phyloP scores from a whole-genome alignment of 192 early-diverging fungal species.

The Physocladia obscura region DNA sequence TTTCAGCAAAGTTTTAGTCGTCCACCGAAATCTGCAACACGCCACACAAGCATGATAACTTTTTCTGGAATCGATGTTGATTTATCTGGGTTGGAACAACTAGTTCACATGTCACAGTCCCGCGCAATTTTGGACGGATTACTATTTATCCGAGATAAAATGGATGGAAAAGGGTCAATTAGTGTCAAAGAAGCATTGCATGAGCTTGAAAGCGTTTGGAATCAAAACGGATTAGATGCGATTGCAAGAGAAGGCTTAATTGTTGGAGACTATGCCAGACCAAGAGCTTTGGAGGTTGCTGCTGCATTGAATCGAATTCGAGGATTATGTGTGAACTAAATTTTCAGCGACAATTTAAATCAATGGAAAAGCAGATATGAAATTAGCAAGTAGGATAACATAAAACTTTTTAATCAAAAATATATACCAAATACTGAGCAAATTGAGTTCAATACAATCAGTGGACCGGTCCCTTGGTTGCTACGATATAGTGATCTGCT shows the following conservation, averaged over 20 bases:
- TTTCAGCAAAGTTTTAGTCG: too few relatives aligned
- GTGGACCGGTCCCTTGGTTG: too few relatives aligned
- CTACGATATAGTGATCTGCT: too few relatives aligned
- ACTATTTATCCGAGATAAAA: conserved; percentile 22
- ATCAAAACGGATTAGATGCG: conserved; percentile 30
- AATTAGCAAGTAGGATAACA: too few relatives aligned
- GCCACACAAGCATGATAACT: conserved; percentile 35
- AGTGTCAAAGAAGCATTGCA: conserved; percentile 32
- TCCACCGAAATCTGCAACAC: conserved; percentile 2
- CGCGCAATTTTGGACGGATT: conserved; percentile 41
- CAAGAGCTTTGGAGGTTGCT: conserved; percentile 47
- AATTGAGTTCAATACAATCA: too few relatives aligned
- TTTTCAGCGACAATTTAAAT: too few relatives aligned
- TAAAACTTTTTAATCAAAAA: too few relatives aligned
- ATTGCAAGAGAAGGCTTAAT: conserved; percentile 22
- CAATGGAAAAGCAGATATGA: too few relatives aligned
- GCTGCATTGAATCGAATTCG: conserved; percentile 43
- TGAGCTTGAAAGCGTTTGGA: conserved; percentile 34
- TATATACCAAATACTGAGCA: too few relatives aligned
- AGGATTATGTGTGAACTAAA: background rate
- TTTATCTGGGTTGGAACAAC: conserved; percentile 55
- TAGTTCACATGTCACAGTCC: conserved; percentile 51
- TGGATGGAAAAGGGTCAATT: background rate
- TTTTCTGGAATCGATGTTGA: conserved; percentile 34
- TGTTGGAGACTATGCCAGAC: conserved; percentile 48